These are phyloP conservation scores for Wickerhamiella bombiphila DNA, from an alignment of 805 yeast genomes.

Conservation along the genomic window DNA sequence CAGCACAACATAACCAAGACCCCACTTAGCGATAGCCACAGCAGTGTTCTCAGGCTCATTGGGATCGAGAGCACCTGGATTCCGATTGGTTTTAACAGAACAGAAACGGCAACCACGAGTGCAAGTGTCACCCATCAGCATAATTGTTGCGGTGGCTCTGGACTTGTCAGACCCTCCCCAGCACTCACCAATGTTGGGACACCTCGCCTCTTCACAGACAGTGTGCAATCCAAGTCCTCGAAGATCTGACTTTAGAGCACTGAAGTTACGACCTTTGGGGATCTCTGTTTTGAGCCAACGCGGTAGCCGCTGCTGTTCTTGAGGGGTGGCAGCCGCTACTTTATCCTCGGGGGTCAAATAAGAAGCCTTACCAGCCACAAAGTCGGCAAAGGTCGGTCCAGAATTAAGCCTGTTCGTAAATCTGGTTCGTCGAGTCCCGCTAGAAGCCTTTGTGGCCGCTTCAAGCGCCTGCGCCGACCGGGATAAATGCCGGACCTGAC, in stretches of 20 bases:
- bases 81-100: conserved; percentile 83
- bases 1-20: conserved; percentile 90
- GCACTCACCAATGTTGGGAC: conserved; percentile 99
- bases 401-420: conserved; percentile 56
- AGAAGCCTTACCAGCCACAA: conserved; percentile 67
- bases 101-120: conserved; percentile 99
- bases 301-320: conserved; percentile 50
- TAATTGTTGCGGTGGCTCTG: conserved; percentile 92
- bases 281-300: conserved; percentile 90
- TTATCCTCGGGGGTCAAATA: conserved; percentile 47
- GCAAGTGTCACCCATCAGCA: conserved; percentile 97
- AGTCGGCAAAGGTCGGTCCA: conserved; percentile 93
- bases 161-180: conserved; percentile 93
- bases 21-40: conserved; percentile 95
- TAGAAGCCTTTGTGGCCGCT: conserved; percentile 3
- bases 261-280: conserved; percentile 84
- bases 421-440: conserved; percentile 9
- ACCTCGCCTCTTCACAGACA: conserved; percentile 96
- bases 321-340: conserved; percentile 28
- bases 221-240: conserved; percentile 81
- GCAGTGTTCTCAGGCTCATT: conserved; percentile 97
- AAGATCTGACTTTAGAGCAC: conserved; percentile 69
- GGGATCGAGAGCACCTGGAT: conserved; percentile 83
- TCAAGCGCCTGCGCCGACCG: conserved; percentile 1
- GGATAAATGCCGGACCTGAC: neutral